Percentiles rank a stretch among this genome's conserved stretches.
Conservation (phyloP, 2,329 filamentous ascomycete species). For the Neofusicoccum umdonicola region DNA sequence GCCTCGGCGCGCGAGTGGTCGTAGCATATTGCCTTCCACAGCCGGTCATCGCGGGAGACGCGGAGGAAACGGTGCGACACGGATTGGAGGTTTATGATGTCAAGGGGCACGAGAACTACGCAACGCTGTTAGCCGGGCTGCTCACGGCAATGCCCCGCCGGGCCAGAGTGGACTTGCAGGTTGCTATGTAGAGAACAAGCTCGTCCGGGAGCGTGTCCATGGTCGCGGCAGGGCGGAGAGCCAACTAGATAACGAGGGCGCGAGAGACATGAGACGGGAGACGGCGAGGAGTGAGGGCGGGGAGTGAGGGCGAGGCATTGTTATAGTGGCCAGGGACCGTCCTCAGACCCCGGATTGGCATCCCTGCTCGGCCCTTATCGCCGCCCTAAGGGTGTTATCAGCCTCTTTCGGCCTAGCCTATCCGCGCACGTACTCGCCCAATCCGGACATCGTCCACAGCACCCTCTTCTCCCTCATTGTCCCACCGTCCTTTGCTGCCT, state of each 20-base stretch:
- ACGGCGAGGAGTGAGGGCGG: too few relatives aligned
- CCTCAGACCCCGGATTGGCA: background rate
- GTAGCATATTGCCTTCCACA: slow-evolving; percentile 78
- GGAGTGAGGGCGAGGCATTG: background rate
- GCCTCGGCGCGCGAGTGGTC: slow-evolving; percentile 65
- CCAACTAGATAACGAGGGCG: background rate
- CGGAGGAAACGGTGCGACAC: slow-evolving; percentile 65
- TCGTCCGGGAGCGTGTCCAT: slow-evolving; percentile 33
- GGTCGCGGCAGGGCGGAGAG: background rate
- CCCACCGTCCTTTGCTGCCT: too few relatives aligned
- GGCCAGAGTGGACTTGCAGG: slow-evolving; percentile 33
- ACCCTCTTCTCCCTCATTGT: background rate
- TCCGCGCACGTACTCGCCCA: background rate
- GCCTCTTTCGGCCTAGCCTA: background rate
- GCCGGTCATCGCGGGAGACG: slow-evolving; percentile 68
- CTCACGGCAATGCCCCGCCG: background rate
- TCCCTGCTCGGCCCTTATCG: background rate
- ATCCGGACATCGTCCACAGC: background rate
- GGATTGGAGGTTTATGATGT: slow-evolving; percentile 67
- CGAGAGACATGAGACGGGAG: background rate
- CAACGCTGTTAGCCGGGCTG: slow-evolving; percentile 19
- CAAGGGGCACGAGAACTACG: slow-evolving; percentile 60
- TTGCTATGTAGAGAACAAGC: slow-evolving; percentile 44
- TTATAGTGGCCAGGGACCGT: background rate
- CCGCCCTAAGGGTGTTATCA: background rate